Base-by-base conservation (phyloP, 164 flowering plant genomes). In the Pachysandra terminalis region DNA sequence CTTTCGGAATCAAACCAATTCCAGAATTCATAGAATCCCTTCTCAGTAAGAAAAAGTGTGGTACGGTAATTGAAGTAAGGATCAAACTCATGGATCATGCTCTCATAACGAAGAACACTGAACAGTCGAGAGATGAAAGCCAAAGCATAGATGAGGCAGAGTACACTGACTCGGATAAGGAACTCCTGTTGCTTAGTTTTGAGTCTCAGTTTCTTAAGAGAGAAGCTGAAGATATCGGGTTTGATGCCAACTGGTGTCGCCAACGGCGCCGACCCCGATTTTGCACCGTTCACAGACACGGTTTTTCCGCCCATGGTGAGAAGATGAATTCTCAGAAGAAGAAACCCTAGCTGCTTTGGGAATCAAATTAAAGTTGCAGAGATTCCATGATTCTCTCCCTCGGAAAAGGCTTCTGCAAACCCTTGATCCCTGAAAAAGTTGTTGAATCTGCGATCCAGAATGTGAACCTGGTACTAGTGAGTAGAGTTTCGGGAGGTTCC, bases 61-160 rank as follows among this genome's bases (percentile, higher is more conserved):
- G 96, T 89, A 16, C 98, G 74, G 74, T 95, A 95, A 67, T 95
- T 95, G 89, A 95, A 95, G 68, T 92, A 95, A 1, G 98, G 98
- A 63, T 95, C 98, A 71, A 92, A 95, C 64, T 95, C 98, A 64
- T 92, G 98, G 88, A 95, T 95, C 98, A 95, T 95, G 66, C 87
- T 81, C 85, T 92, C 98, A 59, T 95, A 92, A 0, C 97, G 88
- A 24, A 95, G 90, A 23, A 95, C 97, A 63, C 91, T 86, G 75
- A 95, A 95, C 55, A 95, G 78, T 4, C 98, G 86, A 12, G 88
- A 82, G 64, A 85, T 78, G 81, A 95, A 95, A 5, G 98, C 97
- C 9, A 95, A 59, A 52, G 90, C 64, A 74, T 92, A 95, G 22
- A 95, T 85, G 26, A 92, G 81, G 49, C 80, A 55, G 12, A 95